Percentiles rank a stretch among this genome's conserved stretches.
Evolutionary conservation across 306 rosid genomes (phyloP).

Genomic region (Boehmeria nivea): DNA sequence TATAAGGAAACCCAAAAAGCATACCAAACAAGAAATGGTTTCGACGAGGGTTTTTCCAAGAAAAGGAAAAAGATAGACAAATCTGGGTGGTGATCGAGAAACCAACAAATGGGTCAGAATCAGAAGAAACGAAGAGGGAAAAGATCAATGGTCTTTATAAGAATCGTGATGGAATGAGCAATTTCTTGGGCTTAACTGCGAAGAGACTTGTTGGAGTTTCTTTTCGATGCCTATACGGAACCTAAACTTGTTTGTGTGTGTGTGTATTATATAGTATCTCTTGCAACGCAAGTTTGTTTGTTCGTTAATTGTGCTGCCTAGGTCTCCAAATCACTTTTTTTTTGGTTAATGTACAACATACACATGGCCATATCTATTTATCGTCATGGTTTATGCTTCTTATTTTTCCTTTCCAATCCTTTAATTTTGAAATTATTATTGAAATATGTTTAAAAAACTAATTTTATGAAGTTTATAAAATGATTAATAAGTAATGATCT

Average conservation of each 20-base stretch:
- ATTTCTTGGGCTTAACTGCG: neutral
- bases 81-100: neutral
- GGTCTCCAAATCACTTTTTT: too few relatives aligned
- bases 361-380: too few relatives aligned
- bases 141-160: neutral
- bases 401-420: too few relatives aligned
- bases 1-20: neutral
- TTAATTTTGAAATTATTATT: too few relatives aligned
- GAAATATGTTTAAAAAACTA: too few relatives aligned
- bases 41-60: too few relatives aligned
- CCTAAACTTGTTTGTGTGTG: neutral
- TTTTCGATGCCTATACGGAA: constrained; percentile 36
- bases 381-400: too few relatives aligned
- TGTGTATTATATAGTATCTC: neutral
- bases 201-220: constrained; percentile 19
- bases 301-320: too few relatives aligned
- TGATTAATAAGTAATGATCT: too few relatives aligned
- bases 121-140: constrained; percentile 4
- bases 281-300: too few relatives aligned
- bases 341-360: too few relatives aligned
- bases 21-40: constrained; percentile 30
- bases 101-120: constrained; percentile 7
- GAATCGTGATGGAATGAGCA: neutral
- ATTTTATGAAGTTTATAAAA: too few relatives aligned
- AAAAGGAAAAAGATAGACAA: neutral